Evolutionary conservation across 2,329 filamentous ascomycete species (phyloP).

Genomic region (Cladosporium sp.): DNA sequence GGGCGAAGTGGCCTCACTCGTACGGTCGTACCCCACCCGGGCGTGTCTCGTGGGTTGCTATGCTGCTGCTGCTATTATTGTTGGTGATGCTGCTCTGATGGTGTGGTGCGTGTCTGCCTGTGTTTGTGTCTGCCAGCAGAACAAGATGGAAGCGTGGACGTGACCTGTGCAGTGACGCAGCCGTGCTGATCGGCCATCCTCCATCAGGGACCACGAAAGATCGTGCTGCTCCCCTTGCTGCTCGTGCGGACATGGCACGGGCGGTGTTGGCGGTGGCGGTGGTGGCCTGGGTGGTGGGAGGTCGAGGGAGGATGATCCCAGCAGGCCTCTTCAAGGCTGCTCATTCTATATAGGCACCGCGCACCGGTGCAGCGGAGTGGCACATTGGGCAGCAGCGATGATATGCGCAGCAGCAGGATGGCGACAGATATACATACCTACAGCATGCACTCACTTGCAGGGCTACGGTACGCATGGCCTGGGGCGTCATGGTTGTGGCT

Average conservation of each 20-base stretch:
- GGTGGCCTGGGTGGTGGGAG: neutral
- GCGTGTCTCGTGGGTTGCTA: neutral
- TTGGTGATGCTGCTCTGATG: neutral
- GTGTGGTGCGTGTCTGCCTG: neutral
- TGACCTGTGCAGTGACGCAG: slow-evolving; percentile 13
- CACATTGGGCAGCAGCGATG: neutral
- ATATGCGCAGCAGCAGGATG: neutral
- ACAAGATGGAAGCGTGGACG: neutral
- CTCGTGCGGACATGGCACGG: slow-evolving; percentile 5
- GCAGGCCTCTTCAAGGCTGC: too few relatives aligned
- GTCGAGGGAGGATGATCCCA: neutral
- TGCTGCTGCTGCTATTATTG: neutral
- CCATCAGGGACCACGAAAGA: slow-evolving; percentile 2
- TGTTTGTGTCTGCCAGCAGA: neutral
- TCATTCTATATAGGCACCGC: neutral
- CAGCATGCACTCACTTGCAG: neutral
- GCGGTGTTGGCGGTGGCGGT: neutral
- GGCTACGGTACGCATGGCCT: neutral
- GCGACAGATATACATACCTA: neutral
- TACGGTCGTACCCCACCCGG: neutral
- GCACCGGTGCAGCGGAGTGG: neutral
- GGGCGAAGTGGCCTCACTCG: neutral
- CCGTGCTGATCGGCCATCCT: slow-evolving; percentile 13
- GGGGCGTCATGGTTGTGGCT: neutral
- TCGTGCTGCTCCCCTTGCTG: slow-evolving; percentile 3